phyloP scores from a whole-genome alignment of 345 rosid genomes.

The Nephelium lappaceum region DNA sequence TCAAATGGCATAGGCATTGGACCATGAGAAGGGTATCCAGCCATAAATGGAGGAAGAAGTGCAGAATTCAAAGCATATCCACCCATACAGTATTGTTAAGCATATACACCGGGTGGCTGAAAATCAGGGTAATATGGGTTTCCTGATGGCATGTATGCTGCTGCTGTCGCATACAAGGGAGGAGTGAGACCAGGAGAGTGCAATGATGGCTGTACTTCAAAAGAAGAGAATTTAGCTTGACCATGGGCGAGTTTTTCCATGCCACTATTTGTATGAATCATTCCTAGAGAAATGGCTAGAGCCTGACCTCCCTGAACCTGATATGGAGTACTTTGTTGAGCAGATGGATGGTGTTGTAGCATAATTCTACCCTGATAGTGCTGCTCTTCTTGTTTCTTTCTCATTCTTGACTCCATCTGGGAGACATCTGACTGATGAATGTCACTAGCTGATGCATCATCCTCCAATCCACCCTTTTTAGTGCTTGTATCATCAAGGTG shows the following conservation, averaged over 20 bases:
- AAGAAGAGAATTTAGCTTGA: too few relatives aligned
- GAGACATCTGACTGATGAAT: conserved; percentile 42
- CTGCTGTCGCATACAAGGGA: too few relatives aligned
- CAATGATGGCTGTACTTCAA: too few relatives aligned
- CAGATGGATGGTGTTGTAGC: conserved; percentile 43
- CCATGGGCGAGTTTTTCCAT: too few relatives aligned
- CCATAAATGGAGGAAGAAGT: too few relatives aligned
- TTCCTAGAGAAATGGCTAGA: conserved; percentile 47
- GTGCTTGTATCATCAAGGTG: conserved; percentile 40
- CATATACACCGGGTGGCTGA: too few relatives aligned
- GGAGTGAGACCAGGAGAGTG: too few relatives aligned
- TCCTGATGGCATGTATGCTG: too few relatives aligned
- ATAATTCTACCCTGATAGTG: conserved; percentile 55
- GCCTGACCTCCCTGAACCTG: conserved; percentile 42
- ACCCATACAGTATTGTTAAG: too few relatives aligned
- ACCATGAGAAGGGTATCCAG: too few relatives aligned
- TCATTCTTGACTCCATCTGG: conserved; percentile 36
- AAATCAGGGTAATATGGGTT: conserved; percentile 74
- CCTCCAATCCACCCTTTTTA: conserved; percentile 41
- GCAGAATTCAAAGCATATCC: too few relatives aligned
- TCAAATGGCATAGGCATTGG: conserved; percentile 63
- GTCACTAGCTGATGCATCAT: conserved; percentile 41
- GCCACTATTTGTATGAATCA: conserved; percentile 41
- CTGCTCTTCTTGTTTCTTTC: conserved; percentile 58
- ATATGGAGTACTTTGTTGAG: conserved; percentile 43